Conservation (phyloP, 139 green algal species). For the Chlorella sp. region DNA sequence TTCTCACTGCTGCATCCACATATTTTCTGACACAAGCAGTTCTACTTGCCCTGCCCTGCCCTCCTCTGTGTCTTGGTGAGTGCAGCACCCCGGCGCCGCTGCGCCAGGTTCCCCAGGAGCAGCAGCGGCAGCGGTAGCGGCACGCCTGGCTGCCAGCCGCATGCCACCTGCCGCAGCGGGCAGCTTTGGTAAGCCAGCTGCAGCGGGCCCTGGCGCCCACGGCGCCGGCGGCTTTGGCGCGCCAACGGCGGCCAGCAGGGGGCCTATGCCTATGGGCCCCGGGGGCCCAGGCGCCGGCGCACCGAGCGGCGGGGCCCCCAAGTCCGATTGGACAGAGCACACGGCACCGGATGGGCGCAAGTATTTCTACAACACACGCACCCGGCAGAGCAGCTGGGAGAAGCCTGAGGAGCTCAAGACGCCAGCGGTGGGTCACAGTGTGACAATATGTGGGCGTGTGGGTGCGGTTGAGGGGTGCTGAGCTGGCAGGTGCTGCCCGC, state of each 20-base stretch:
- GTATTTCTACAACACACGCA: slow-evolving; percentile 94
- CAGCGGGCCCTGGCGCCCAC: neutral
- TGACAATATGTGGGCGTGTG: too few relatives aligned
- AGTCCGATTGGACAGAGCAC: slow-evolving; percentile 91
- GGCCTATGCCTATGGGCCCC: neutral
- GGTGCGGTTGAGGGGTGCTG: neutral
- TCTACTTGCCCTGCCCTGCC: neutral
- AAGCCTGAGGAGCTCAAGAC: slow-evolving; percentile 87
- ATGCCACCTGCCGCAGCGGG: neutral
- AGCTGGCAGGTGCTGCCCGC: neutral
- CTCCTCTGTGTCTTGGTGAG: neutral
- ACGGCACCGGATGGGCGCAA: slow-evolving; percentile 85
- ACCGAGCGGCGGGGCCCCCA: slow-evolving; percentile 4
- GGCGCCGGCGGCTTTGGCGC: neutral
- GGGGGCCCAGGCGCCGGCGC: too few relatives aligned
- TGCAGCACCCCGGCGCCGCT: slow-evolving; percentile 13
- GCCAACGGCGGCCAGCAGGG: neutral
- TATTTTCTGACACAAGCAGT: too few relatives aligned
- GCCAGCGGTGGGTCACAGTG: slow-evolving; percentile 18
- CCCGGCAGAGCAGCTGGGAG: slow-evolving; percentile 84
- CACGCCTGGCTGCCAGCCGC: neutral
- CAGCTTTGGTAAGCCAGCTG: neutral
- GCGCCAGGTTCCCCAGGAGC: neutral
- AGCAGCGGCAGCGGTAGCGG: neutral
- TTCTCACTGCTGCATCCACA: too few relatives aligned